Base-by-base conservation (phyloP, 495 filamentous ascomycete species). In the Chaetomium cochliodes region DNA sequence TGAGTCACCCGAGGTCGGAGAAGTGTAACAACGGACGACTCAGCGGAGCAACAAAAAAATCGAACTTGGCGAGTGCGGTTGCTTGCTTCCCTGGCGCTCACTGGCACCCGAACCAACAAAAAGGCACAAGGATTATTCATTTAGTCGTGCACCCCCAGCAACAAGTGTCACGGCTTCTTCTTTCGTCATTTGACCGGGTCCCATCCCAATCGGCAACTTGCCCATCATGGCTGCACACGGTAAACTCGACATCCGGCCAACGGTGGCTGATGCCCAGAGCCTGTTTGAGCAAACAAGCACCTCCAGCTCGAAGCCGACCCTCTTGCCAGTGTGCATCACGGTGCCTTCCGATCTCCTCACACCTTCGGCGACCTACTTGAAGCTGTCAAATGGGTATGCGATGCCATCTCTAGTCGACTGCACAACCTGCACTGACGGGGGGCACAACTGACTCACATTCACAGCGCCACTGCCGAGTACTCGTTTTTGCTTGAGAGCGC, bases 401-500 rank as follows among this genome's bases (percentile, higher is more conserved):
- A 42, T 18, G 70, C 68, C 11, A 42, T 57, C 49, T 5, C 26
- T 26, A 26, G 54, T 46, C n/a, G 44, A 18, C 5, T 5, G 5
- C 22, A 26, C 25, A 7, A 15, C 4, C 22, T 39, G 28, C 3
- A 56, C n/a, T 12, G 30, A 56, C 50, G 5, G 23, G 23, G 13
- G 23, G 28, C 3, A 22, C 63, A 54, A 65, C 67, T 69, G 61
- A 23, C 53, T 58, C 42, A 60, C 50, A 15, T 58, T 7, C 2
- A 81, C 89, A 68, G 70, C 81, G 86, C 70, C 86, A 90, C 85
- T 89, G 83, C 62, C 79, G 87, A 86, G 54, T 83, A 86, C 63
- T 90, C 88, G 11, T 97, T 98, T 73, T 84, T 98, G 42, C 96
- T 96, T 74, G 94, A 98, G 78, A 96, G 91, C 72, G 94, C 92